Evolutionary conservation across 1,284 basidiomycete species (phyloP).

Genomic region (Lignosus rhinocerotis): DNA sequence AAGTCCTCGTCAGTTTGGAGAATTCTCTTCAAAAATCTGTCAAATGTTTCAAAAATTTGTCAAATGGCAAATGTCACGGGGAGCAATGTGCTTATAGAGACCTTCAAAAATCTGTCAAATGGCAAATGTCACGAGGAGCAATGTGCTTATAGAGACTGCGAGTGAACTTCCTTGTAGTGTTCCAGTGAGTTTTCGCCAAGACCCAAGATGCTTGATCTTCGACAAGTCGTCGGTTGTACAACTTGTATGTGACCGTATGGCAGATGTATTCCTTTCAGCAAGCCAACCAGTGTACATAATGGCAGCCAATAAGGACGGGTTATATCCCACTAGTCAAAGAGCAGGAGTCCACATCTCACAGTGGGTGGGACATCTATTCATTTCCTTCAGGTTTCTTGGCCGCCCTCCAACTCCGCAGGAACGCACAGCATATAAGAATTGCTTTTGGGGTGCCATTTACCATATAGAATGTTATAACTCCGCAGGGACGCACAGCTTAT

Average conservation of each 20-base stretch:
- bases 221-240: conserved; percentile 6
- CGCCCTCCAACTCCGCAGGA: too few relatives aligned
- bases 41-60: too few relatives aligned
- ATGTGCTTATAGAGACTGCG: not conserved
- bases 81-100: not conserved
- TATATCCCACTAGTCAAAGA: too few relatives aligned
- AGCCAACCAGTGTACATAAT: not conserved
- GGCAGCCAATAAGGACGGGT: too few relatives aligned
- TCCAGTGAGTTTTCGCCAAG: not conserved
- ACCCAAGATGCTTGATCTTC: conserved; percentile 1
- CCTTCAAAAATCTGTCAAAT: too few relatives aligned
- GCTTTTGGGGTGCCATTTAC: too few relatives aligned
- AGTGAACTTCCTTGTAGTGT: not conserved
- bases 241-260: not conserved
- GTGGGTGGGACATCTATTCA: not conserved
- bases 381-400: not conserved
- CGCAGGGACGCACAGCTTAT: too few relatives aligned
- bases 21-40: not conserved
- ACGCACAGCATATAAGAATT: too few relatives aligned
- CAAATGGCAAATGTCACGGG: too few relatives aligned
- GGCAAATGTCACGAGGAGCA: not conserved
- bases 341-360: too few relatives aligned
- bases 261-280: not conserved
- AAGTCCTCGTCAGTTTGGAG: not conserved
- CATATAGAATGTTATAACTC: too few relatives aligned